Base-by-base conservation (phyloP, 2,329 filamentous ascomycete genomes). In the Neoarthrinium moseri region DNA sequence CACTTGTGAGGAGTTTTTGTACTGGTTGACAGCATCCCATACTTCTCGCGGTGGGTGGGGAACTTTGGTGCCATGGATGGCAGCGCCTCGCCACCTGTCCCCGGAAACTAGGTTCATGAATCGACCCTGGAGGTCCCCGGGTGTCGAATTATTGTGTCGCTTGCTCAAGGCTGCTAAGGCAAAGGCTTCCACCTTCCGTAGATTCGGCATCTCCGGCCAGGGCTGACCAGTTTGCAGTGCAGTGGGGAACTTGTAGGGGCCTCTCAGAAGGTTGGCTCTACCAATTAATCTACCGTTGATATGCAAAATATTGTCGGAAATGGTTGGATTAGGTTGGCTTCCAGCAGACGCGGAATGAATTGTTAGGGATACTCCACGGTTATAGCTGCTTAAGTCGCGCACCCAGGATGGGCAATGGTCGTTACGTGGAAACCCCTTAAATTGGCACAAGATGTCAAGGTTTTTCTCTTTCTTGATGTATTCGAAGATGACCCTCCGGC, bases 391-490 rank as follows among this genome's bases (percentile, higher is more conserved):
- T 26, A 40, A 29, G 23, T 40, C 37, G 11, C 37, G 37, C 23
- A 40, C 37, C 37, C 37, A 40, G 5, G 37, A 40, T 5, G 37
- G 37, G 37, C 30, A 30, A 11, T 24, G 23, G n/a, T 38, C 35
- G 22, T 24, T 10, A 13, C 13, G 37, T 20, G 23, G 23, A 2
- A 40, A 40, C 2, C 23, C 21, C 24, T 23, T 29, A 24, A 40
- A 40, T 17, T 40, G 37, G 23, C 37, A 40, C 24, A 40, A 24
- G 5, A 40, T 40, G 30, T 24, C 37, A 6, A 40, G 37, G 20
- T 27, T 29, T 26, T 30, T 40, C 21, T 40, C 37, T 17, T 40
- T 29, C 15, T 40, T 40, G 23, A 40, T 30, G 7, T 40, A 40
- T 40, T 23, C 21, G 11, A 26, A 17, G 15, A 40, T 29, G 24